Base-by-base conservation (phyloP, 768 basidiomycete genomes). In the Tulasnella sp. region DNA sequence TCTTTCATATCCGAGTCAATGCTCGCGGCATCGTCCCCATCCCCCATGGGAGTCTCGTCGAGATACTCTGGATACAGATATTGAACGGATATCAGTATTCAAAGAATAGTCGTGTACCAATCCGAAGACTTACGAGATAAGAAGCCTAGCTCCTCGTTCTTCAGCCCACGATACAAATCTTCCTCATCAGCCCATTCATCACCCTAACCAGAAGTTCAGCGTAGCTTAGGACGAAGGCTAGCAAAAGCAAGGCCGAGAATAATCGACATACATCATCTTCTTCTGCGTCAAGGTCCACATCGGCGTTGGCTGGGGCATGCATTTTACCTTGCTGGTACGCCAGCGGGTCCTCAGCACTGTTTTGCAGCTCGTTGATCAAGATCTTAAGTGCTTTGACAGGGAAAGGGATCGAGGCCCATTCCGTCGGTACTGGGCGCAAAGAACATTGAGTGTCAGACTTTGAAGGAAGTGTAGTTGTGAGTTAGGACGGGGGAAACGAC, bases 181-280 rank as follows among this genome's bases (percentile, higher is more conserved):
- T 88, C 92, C 67, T 93, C 92, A 66, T 96, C 93, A 9, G 81
- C 79, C 95, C 95, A 98, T n/a, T 90, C 89, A 32, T 90, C 90
- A 64, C 92, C 87, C 77, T 89, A 69, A 27, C 15, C 50, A 59
- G 11, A 50, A n/a, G n/a, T n/a, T n/a, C n/a, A n/a, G n/a, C n/a
- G n/a, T n/a, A n/a, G 27, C 23, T 29, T 53, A 26, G 38, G 29
- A 13, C 19, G 11, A 30, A 27, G 17, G 23, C 51, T 26, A n/a
- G 38, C 10, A 2, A 4, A 51, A 44, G 2, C 15, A n/a, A 13
- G 24, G 23, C 15, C 5, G 15, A 26, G 13, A 43, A 19, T 17
- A 51, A 38, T 15, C 17, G 13, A 44, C 58, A 19, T 30, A 53
- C 61, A 67, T 92, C 90, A 64, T 93, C 90, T 8, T 80, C 84